These are phyloP conservation scores for Camelina laxa DNA, from an alignment of 345 rosid species.

Conservation along the genomic window DNA sequence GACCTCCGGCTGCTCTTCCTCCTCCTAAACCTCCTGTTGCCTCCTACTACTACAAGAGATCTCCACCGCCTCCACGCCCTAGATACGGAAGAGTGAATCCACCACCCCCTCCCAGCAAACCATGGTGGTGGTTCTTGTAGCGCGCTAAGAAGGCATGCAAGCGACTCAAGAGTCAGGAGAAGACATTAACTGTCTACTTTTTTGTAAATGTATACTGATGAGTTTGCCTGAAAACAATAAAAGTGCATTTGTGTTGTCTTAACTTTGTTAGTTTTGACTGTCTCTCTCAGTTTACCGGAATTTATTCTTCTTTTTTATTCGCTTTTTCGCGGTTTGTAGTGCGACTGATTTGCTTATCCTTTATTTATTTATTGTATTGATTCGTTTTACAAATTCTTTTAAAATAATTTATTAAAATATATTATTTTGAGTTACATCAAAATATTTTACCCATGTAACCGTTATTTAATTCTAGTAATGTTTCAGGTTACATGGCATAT, in stretches of 20 bases:
- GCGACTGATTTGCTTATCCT: background rate
- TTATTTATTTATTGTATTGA: background rate
- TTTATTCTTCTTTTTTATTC: no score
- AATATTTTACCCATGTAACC: no score
- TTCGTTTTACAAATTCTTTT: background rate
- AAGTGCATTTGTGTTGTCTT: background rate
- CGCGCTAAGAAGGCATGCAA: background rate
- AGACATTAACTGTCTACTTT: background rate
- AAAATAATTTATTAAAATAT: no score
- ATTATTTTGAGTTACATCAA: background rate
- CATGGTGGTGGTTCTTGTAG: slow-evolving; percentile 15
- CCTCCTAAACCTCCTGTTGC: slow-evolving; percentile 23
- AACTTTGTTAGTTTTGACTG: no score
- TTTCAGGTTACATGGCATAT: background rate
- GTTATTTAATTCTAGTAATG: background rate
- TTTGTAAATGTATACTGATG: background rate
- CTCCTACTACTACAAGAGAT: slow-evolving; percentile 25
- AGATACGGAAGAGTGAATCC: background rate
- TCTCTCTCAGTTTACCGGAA: no score
- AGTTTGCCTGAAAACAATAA: slow-evolving; percentile 2
- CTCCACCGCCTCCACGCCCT: slow-evolving; percentile 35
- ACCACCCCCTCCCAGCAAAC: slow-evolving; percentile 22
- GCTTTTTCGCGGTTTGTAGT: no score
- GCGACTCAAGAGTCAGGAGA: background rate
- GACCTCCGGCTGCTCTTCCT: slow-evolving; percentile 25